Percentiles rank a stretch among this genome's conserved stretches.
Conservation (phyloP, 2,329 filamentous ascomycete species). For the Ascochyta pisi region DNA sequence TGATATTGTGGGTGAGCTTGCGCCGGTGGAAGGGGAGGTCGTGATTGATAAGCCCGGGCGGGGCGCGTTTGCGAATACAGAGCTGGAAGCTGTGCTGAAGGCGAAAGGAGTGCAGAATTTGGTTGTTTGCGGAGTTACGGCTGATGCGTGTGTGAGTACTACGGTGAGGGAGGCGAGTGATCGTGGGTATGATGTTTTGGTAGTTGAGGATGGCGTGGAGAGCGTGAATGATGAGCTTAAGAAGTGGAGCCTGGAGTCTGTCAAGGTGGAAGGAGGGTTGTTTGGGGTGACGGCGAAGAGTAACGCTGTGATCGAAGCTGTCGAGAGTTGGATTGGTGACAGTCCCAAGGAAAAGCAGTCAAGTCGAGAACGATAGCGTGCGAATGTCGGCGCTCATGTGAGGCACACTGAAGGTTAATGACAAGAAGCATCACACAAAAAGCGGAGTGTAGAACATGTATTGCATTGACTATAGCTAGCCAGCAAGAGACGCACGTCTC, state of each 20-base stretch:
- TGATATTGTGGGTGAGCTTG: constrained; percentile 62
- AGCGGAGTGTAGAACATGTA: constrained; percentile 5
- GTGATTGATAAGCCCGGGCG: constrained; percentile 64
- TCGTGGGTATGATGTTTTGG: constrained; percentile 61
- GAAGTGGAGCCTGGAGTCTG: constrained; percentile 36
- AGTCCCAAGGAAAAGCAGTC: not conserved
- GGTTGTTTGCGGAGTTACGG: constrained; percentile 62
- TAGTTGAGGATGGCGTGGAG: constrained; percentile 58
- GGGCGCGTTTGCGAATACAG: constrained; percentile 61
- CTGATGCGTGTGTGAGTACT: constrained; percentile 62
- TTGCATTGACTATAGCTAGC: constrained; percentile 41
- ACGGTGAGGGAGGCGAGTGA: constrained; percentile 65
- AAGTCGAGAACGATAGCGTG: not conserved
- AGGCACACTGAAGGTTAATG: not conserved
- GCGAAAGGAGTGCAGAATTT: constrained; percentile 61
- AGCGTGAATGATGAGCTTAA: constrained; percentile 39
- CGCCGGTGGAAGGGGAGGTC: constrained; percentile 55
- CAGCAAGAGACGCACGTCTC: constrained; percentile 25
- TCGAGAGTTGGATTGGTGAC: constrained; percentile 30
- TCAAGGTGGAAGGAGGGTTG: constrained; percentile 38
- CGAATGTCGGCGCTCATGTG: not conserved
- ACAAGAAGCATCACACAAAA: not conserved
- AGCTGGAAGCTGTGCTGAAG: constrained; percentile 60
- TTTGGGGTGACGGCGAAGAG: constrained; percentile 36
- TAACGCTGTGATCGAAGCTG: constrained; percentile 32